phyloP scores from a whole-genome alignment of 1,284 basidiomycete genomes.

The Ganoderma sinense region DNA sequence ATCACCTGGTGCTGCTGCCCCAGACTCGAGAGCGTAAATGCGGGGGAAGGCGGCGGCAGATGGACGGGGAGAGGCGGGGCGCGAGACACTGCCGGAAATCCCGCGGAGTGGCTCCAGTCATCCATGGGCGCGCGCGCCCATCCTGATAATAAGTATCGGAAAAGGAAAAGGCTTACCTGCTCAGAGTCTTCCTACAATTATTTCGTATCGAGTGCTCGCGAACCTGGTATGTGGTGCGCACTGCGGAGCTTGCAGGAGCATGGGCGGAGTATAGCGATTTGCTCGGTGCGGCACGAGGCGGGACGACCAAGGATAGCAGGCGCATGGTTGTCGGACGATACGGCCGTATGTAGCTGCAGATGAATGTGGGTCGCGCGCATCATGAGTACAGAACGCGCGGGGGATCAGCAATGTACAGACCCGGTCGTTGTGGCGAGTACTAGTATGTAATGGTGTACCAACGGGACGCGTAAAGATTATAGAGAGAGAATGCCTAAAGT shows the following conservation, averaged over 20 bases:
- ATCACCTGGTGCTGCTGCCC: not conserved
- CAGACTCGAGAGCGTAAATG: not conserved
- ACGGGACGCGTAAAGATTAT: constrained; percentile 5
- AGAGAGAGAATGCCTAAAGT: constrained; percentile 7
- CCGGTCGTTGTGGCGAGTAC: not conserved
- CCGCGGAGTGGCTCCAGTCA: constrained; percentile 19
- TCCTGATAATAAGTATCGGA: constrained; percentile 14
- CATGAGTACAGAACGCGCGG: not conserved
- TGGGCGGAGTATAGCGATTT: not conserved
- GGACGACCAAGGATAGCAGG: not conserved
- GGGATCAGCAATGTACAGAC: constrained; percentile 10
- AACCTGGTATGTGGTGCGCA: not conserved
- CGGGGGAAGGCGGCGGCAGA: not conserved
- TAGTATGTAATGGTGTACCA: constrained; percentile 9
- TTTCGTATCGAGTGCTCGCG: not conserved
- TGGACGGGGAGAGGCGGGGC: not conserved
- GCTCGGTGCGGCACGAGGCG: not conserved
- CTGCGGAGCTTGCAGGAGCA: not conserved
- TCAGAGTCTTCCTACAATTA: no score
- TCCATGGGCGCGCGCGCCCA: constrained; percentile 6
- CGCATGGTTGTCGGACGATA: not conserved
- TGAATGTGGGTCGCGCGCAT: not conserved
- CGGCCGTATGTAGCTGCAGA: not conserved
- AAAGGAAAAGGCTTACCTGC: constrained; percentile 9
- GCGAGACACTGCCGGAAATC: constrained; percentile 1